Conservation (phyloP, 2,329 filamentous ascomycete species). For the Trichoderma sp. region DNA sequence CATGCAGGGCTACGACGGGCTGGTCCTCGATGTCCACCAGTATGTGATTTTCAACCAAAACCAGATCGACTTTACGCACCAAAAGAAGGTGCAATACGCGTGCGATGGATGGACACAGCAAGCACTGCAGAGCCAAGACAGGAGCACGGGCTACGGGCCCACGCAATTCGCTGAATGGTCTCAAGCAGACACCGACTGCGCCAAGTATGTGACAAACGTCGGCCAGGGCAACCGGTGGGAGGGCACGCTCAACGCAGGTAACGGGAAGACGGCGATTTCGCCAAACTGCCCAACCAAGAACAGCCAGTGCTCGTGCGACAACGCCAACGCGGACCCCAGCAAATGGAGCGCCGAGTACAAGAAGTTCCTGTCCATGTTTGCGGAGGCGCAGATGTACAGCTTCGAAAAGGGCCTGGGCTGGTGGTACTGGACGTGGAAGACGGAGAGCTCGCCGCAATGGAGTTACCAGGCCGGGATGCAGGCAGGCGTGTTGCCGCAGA, state of each 20-base stretch:
- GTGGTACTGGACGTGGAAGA: slow-evolving; percentile 99
- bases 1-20: slow-evolving; percentile 65
- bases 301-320: slow-evolving; percentile 65
- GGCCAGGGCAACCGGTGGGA: slow-evolving; percentile 87
- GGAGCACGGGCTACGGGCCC: slow-evolving; percentile 77
- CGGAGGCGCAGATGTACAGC: slow-evolving; percentile 90
- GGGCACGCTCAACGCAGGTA: slow-evolving; percentile 73
- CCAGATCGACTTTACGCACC: slow-evolving; percentile 78
- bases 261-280: slow-evolving; percentile 57
- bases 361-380: slow-evolving; percentile 81
- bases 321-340: slow-evolving; percentile 70
- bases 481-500: slow-evolving; percentile 74
- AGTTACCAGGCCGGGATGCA: slow-evolving; percentile 79
- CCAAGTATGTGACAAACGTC: slow-evolving; percentile 82
- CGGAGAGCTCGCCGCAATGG: slow-evolving; percentile 83
- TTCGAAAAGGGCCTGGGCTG: slow-evolving; percentile 95
- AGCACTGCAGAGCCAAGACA: slow-evolving; percentile 68
- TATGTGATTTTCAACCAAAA: slow-evolving; percentile 96
- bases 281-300: slow-evolving; percentile 71
- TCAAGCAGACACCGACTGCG: slow-evolving; percentile 95
- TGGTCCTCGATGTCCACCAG: slow-evolving; percentile 95
- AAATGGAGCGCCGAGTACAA: slow-evolving; percentile 74
- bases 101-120: slow-evolving; percentile 85
- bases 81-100: slow-evolving; percentile 80
- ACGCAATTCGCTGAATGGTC: slow-evolving; percentile 97